These are phyloP conservation scores for Lizonia empirigonia DNA, from an alignment of 2,329 filamentous ascomycete genomes.

Conservation along the genomic window DNA sequence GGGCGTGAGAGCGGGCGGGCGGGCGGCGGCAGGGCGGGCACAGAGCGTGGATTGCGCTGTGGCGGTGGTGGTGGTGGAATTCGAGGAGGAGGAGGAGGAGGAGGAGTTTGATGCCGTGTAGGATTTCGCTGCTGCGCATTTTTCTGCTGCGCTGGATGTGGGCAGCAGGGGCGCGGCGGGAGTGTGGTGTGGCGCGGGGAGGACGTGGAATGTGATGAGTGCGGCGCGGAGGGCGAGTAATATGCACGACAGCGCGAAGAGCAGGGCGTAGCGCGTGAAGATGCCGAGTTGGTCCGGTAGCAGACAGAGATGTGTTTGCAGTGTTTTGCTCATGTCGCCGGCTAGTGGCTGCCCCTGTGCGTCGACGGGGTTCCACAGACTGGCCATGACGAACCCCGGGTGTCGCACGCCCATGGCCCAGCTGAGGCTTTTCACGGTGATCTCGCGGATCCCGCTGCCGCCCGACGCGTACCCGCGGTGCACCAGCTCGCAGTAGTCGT, in stretches of 20 bases:
- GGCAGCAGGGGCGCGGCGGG: conserved; percentile 37
- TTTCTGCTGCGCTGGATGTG: conserved; percentile 20
- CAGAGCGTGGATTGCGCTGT: conserved; percentile 26
- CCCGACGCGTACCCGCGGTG: conserved; percentile 70
- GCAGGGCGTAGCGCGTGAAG: conserved; percentile 76
- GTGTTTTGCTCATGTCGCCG: conserved; percentile 59
- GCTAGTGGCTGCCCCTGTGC: conserved; percentile 41
- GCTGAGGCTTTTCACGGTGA: conserved; percentile 92
- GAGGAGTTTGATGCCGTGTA: conserved; percentile 39
- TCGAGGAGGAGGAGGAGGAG: conserved; percentile 36
- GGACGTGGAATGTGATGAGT: conserved; percentile 38
- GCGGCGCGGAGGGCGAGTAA: conserved; percentile 55
- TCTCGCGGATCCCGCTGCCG: conserved; percentile 69
- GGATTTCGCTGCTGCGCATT: not conserved
- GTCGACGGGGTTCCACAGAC: conserved; percentile 90
- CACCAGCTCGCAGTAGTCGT: conserved; percentile 92
- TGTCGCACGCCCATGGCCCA: conserved; percentile 95
- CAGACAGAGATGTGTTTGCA: conserved; percentile 89
- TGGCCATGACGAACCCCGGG: conserved; percentile 86
- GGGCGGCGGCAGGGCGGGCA: conserved; percentile 37
- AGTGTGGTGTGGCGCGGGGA: not conserved
- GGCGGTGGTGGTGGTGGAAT: no score
- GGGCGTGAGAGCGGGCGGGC: conserved; percentile 23
- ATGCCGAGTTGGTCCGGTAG: conserved; percentile 86
- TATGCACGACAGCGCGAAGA: conserved; percentile 62